Conservation (phyloP, 371 early-diverging fungal genomes). For the Chytridium lagenaria region DNA sequence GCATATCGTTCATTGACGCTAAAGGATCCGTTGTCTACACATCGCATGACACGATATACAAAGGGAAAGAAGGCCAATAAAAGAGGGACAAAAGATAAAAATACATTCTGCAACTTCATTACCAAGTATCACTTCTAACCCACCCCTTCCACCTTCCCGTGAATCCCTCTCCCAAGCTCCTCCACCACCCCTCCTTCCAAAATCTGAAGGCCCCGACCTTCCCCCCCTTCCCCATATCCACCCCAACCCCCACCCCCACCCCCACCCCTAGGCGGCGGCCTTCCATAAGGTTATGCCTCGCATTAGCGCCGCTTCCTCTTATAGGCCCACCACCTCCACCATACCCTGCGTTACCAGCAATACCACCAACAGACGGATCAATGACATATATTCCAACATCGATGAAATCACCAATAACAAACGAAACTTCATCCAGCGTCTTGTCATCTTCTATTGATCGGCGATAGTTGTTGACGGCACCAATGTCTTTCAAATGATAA, state of each 20-base stretch:
- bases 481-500: constrained; percentile 59
- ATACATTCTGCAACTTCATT: not conserved
- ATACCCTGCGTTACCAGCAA: not conserved
- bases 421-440: constrained; percentile 63
- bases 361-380: not conserved
- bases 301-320: not conserved
- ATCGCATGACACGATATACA: too few relatives aligned
- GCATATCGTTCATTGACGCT: too few relatives aligned
- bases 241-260: not conserved
- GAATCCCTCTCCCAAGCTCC: not conserved
- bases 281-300: constrained; percentile 12
- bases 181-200: constrained; percentile 8
- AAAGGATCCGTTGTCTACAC: too few relatives aligned
- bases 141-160: constrained; percentile 4
- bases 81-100: not conserved
- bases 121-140: not conserved
- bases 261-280: constrained; percentile 8
- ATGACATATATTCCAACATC: constrained; percentile 17
- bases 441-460: constrained; percentile 58
- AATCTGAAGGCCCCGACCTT: not conserved
- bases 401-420: constrained; percentile 68
- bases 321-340: not conserved
- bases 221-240: constrained; percentile 1
- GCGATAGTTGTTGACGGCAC: constrained; percentile 56
- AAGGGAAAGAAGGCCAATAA: too few relatives aligned